Base-by-base conservation (phyloP, 257 asterid species). In the Nicotiana undulata region DNA sequence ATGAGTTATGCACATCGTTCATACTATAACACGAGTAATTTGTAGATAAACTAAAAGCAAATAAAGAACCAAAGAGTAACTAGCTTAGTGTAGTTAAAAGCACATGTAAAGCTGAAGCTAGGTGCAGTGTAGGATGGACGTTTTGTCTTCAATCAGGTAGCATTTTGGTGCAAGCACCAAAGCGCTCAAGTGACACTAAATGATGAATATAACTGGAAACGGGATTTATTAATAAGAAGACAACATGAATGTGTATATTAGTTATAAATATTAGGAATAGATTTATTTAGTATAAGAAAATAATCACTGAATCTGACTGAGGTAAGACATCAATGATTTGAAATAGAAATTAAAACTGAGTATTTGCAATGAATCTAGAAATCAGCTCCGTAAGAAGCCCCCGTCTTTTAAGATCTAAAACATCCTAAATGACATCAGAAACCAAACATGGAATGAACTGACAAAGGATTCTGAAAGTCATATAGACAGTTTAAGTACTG, bases 31-130 rank as follows among this genome's bases (percentile, higher is more conserved):
- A 44, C 0, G 12, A 12, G 77, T 44, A 70, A 22, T 20, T 44
- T 70, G 4, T 22, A 44, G 37, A 70, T 70, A 58, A 20, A 70
- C 59, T 70, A 70, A 24, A 67, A 37, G 31, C 52, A 70, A 22
- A 58, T 22, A 70, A 22, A 70, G 58, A 44, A 44, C 37, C 59
- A 40, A 44, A 22, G 20, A 40, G 58, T 68, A 44, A 44, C 20
- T 22, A 70, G 20, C 61, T 55, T 20, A 17, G 24, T 55, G 61
- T 56, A 18, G 26, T 18, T 56, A 56, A 56, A 56, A 56, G 9
- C 11, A 70, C 77, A 70, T n/a, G 49, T 44, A 44, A 70, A 70
- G 22, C 77, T 70, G 59, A 56, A 70, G 77, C 61, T 70, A 44
- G 20, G 34, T 44, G 59, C 15, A 12, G 77, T 70, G 34, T 24